Evolutionary conservation across 352 stramenopile species (phyloP), one percentile per base, ranked within the genome.

Genomic region (Phytophthora rubi): DNA sequence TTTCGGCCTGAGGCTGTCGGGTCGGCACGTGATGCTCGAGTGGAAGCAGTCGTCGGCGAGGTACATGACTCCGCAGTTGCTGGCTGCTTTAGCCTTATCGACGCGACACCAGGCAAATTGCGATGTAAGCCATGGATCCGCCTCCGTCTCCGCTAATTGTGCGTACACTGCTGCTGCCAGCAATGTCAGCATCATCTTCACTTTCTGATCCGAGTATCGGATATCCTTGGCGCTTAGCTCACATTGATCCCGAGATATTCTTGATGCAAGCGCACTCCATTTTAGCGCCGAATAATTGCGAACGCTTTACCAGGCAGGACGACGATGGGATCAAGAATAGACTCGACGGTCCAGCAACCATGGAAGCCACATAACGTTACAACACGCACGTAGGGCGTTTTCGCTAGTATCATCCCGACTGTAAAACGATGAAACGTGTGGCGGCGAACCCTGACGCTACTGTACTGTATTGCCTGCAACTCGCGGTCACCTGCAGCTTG

Each of bases 1-100:
- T 52, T 89, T 90, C 7, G 85, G 61, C 10, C 76, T 66, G 39
- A 86, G 71, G 58, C 79, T 88, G 49, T 77, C 71, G 2, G 79
- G 69, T 3, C 69, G 65, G 51, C 82, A 91, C 15, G 77, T 69
- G 70, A 92, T 91, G 32, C 82, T 75, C 53, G 85, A 91, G 74
- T 80, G 77, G 49, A 62, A 79, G 45, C 64, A 69, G 23, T 84
- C 73, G n/a, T 75, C 69, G 16, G 83, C 71, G 62, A 67, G 26
- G 26, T 71, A 53, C 74, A 81, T 81, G 42, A 23, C 39, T 44
- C 0, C 33, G 32, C 18, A 23, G 12, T 18, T 12, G n/a, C 42
- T 51, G 15, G 35, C 13, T 44, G 6, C 12, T 10, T 7, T 44
- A 44, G 35, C 37, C 37, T 44, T 44, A 44, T 39, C 18, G 39